Evolutionary conservation across 768 basidiomycete species (phyloP), one percentile per base, ranked within the genome.

Genomic region (Mycena floridula): DNA sequence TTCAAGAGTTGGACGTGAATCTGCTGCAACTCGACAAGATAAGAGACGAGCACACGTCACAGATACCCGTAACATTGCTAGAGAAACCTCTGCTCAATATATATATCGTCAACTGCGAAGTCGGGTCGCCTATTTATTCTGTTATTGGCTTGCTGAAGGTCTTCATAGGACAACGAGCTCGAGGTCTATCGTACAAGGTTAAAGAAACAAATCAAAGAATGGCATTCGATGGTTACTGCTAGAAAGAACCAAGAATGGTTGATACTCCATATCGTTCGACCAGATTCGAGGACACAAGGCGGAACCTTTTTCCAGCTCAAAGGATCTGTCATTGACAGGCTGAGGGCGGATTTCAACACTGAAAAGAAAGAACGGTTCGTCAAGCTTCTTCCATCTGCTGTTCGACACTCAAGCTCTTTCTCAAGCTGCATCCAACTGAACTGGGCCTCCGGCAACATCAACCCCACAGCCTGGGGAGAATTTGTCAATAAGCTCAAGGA

Each of bases 221-320:
- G 96, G 96, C 84, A 89, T 47, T 69, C 71, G 2, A 59, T 72
- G 2, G 67, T 91, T 27, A 63, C 71, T 21, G 64, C 78, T 37
- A 73, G 82, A 51, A 92, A 82, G 65, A 82, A 88, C 55, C 90
- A 93, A 59, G 95, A 96, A 65, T 96, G 94, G 88, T 67, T 97
- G 44, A 85, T 98, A 48, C 70, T 95, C 6, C 86, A 96, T 52
- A 77, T 97, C 39, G 78, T 90, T 37, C 76, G 81, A 35, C 81
- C 86, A 12, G 86, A 90, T 57, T 63, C 73, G 15, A 77, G 78
- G 54, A 65, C 72, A 9, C 66, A 69, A 12, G 68, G 76, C 32
- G 79, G 77, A 12, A 82, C 79, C 53, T 77, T 89, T 62, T 96
- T 88, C 65, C 87, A 86, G 63, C 77, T 89, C 58, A 93, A 85